Evolutionary conservation across 2,329 filamentous ascomycete species (phyloP).

Genomic region (Sporothrix luriei): DNA sequence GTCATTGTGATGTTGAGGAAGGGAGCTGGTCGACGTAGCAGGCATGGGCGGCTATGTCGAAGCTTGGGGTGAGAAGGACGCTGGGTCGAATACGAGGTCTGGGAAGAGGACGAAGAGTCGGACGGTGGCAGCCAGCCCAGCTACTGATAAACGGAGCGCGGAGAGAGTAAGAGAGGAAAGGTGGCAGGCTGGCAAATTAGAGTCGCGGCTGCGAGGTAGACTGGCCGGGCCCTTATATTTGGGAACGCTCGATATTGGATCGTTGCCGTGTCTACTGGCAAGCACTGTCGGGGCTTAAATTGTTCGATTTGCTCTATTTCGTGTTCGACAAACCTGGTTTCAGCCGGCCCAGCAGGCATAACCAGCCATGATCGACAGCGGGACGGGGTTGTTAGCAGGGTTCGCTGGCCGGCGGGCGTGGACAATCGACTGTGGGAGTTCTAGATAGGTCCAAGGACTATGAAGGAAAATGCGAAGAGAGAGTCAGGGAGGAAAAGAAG

Average conservation of each 20-base stretch:
- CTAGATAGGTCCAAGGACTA: not conserved
- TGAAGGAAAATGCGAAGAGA: not conserved
- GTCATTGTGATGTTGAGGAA: slow-evolving; percentile 8
- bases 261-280: slow-evolving; percentile 23
- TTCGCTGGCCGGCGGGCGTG: not conserved
- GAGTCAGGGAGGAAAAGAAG: not conserved
- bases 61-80: not conserved
- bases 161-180: not conserved
- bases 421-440: not conserved
- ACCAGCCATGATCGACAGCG: slow-evolving; percentile 27
- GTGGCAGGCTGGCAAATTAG: slow-evolving; percentile 22
- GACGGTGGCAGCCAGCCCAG: not conserved
- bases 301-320: slow-evolving; percentile 19
- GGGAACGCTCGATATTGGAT: slow-evolving; percentile 15
- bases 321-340: slow-evolving; percentile 30
- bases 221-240: slow-evolving; percentile 15
- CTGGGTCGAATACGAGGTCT: not conserved
- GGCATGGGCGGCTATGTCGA: not conserved
- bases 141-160: not conserved
- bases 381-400: slow-evolving; percentile 24
- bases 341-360: slow-evolving; percentile 28
- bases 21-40: not conserved
- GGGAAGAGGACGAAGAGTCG: not conserved
- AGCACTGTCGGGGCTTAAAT: slow-evolving; percentile 17
- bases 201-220: slow-evolving; percentile 20